Percentiles rank a stretch among this genome's conserved stretches.
phyloP scores from a whole-genome alignment of 2,329 filamentous ascomycete species.

The Oidium heveae region DNA sequence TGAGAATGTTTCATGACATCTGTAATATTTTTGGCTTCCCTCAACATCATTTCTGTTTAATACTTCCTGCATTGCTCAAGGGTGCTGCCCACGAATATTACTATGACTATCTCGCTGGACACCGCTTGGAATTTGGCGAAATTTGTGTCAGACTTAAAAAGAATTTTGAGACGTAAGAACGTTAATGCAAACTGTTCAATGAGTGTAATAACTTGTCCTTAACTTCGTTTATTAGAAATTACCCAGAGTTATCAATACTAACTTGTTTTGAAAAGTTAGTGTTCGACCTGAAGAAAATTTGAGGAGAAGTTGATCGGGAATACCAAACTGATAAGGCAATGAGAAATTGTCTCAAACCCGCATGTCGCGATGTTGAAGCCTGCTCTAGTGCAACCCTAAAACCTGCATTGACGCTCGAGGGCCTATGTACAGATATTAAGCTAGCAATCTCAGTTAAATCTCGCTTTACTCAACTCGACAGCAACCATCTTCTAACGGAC shows the following conservation, averaged over 20 bases:
- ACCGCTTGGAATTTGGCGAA: not conserved
- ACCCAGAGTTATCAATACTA: not conserved
- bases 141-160: not conserved
- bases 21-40: not conserved
- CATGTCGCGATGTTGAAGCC: not conserved
- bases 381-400: not conserved
- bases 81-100: not conserved
- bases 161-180: not conserved
- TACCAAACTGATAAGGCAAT: not conserved
- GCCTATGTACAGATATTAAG: not conserved
- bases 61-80: not conserved
- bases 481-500: no score
- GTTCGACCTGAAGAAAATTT: not conserved
- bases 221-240: not conserved
- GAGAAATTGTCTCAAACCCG: not conserved
- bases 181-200: not conserved
- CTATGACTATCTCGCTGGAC: not conserved
- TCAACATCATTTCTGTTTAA: not conserved
- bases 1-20: not conserved
- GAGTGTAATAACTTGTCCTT: not conserved
- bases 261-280: not conserved
- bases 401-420: not conserved
- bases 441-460: not conserved
- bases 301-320: not conserved
- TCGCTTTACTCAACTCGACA: no score